These are phyloP conservation scores for Vigna mungo DNA, from an alignment of 306 rosid species.

Conservation along the genomic window DNA sequence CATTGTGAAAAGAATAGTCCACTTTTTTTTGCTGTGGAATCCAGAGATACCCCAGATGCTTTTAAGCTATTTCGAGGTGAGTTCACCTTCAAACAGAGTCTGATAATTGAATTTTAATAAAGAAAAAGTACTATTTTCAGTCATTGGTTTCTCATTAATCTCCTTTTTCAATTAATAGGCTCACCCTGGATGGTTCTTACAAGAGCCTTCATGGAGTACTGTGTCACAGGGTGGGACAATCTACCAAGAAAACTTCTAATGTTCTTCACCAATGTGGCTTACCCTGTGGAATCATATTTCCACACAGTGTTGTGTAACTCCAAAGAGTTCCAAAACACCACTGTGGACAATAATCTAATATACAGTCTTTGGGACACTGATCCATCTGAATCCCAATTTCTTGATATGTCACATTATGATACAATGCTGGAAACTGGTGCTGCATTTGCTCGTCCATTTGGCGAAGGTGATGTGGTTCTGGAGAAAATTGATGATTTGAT, in stretches of 20 bases:
- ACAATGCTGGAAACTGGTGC: constrained; percentile 54
- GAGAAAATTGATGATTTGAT: constrained; percentile 61
- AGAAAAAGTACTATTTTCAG: background rate
- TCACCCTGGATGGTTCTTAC: constrained; percentile 75
- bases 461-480: constrained; percentile 49
- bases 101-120: background rate
- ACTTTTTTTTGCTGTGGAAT: constrained; percentile 69
- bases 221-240: constrained; percentile 77
- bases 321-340: constrained; percentile 56
- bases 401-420: constrained; percentile 61
- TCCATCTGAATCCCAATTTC: constrained; percentile 53
- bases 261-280: constrained; percentile 74
- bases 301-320: constrained; percentile 77
- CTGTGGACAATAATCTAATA: constrained; percentile 55
- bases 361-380: constrained; percentile 57
- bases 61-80: constrained; percentile 65
- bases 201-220: constrained; percentile 68
- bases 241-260: constrained; percentile 69
- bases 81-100: constrained; percentile 25
- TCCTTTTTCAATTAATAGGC: constrained; percentile 47
- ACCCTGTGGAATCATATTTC: constrained; percentile 73
- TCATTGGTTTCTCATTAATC: constrained; percentile 26
- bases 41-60: constrained; percentile 66
- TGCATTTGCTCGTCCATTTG: constrained; percentile 70
- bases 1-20: constrained; percentile 52